Conservation (phyloP, 208 protist genomes). For the Leptomonas seymouri region DNA sequence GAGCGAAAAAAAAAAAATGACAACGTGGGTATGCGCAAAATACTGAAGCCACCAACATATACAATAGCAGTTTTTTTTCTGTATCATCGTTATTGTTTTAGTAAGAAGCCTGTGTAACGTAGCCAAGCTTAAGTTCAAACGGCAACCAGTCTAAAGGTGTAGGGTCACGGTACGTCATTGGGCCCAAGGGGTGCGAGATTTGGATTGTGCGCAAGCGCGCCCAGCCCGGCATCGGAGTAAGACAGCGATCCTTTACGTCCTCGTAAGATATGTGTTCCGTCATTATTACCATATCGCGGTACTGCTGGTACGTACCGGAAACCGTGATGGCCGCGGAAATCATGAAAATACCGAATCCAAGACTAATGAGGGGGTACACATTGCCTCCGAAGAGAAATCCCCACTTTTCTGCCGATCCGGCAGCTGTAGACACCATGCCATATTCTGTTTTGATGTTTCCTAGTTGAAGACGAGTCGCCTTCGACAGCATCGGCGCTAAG, state of each 20-base stretch:
- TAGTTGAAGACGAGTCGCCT: conserved; percentile 86
- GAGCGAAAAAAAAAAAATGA: not conserved
- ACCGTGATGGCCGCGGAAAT: conserved; percentile 44
- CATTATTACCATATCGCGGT: conserved; percentile 86
- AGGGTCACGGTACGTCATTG: conserved; percentile 79
- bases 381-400: conserved; percentile 72
- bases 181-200: conserved; percentile 69
- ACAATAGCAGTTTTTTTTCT: conserved; percentile 12
- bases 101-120: conserved; percentile 90
- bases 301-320: conserved; percentile 77
- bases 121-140: conserved; percentile 89
- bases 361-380: conserved; percentile 69
- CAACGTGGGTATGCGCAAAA: too few relatives aligned
- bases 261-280: conserved; percentile 88
- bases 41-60: not conserved
- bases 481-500: conserved; percentile 78
- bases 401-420: conserved; percentile 89
- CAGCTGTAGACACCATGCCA: conserved; percentile 78
- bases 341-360: conserved; percentile 38
- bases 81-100: conserved; percentile 32
- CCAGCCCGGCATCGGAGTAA: conserved; percentile 89
- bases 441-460: conserved; percentile 91
- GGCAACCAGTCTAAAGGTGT: conserved; percentile 91
- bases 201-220: conserved; percentile 61
- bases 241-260: conserved; percentile 88